Evolutionary conservation across 495 filamentous ascomycete species (phyloP), one percentile per base, ranked within the genome.

Genomic region (Gamarada debralockiae): DNA sequence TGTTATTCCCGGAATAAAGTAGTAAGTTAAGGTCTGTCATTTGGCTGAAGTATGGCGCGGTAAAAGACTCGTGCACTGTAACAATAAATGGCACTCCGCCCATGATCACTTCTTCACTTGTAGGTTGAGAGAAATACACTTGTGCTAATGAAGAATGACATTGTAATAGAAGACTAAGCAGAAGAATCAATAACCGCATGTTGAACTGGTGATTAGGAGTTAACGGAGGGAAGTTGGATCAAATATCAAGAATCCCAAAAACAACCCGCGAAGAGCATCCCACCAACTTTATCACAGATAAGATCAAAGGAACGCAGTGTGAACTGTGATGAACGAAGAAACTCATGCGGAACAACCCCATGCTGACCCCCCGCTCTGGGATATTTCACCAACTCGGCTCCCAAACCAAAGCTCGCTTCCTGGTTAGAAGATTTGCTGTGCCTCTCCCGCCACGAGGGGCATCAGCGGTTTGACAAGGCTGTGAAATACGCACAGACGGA

Each of bases 21-120:
- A 50, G 33, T 25, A 55, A 25, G 12, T 22, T 34, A 23, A 49
- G 49, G 22, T 29, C 25, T 24, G 36, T 43, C 52, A 55, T 55
- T 24, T 55, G 52, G 18, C 37, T 50, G n/a, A 49, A 55, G 20
- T 49, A 44, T 15, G 52, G 52, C 18, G 38, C 52, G n/a, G 23
- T 38, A 5, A 15, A 43, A 0, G 45, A 25, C 20, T 55, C 52
- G 14, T 10, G 22, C 7, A 39, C 18, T 6, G 52, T 40, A 1
- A 55, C 52, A 22, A 55, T 36, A 18, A 55, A 50, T 17, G 52
- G 22, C 3, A 36, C 39, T 6, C 45, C 52, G 1, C 45, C 52
- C 22, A 21, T 23, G 12, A 55, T 29, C 14, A 55, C 43, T 22
- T 55, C 34, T 27, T 33, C 37, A 9, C 20, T 22, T 2, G 44